phyloP scores from a whole-genome alignment of 2,329 filamentous ascomycete species.

The Ophioceras dolichostomum region DNA sequence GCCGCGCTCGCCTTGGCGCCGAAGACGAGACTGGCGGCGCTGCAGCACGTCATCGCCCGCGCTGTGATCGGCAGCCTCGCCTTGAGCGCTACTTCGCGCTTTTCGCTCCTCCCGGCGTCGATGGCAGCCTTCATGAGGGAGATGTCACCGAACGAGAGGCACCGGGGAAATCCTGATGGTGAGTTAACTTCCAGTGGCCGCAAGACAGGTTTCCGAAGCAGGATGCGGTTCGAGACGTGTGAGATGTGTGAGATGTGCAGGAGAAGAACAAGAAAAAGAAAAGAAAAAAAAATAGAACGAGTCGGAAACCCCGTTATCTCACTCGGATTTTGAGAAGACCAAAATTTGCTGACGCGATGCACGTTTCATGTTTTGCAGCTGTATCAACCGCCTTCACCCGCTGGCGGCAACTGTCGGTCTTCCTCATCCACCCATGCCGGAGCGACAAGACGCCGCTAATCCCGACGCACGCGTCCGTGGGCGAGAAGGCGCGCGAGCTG shows the following conservation, averaged over 20 bases:
- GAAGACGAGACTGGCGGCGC: slow-evolving; percentile 16
- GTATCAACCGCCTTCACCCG: slow-evolving; percentile 20
- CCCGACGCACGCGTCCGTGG: slow-evolving; percentile 14
- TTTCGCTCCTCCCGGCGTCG: slow-evolving; percentile 23
- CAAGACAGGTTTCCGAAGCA: too few species aligned
- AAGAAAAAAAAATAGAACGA: too few species aligned
- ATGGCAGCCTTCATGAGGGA: slow-evolving; percentile 17
- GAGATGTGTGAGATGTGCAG: too few species aligned
- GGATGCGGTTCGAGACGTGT: too few species aligned
- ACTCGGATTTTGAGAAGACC: too few species aligned
- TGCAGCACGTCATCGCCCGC: slow-evolving; percentile 25
- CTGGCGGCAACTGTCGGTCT: slow-evolving; percentile 29
- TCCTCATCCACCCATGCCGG: slow-evolving; percentile 25
- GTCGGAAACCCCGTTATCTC: too few species aligned
- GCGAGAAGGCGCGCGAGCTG: slow-evolving; percentile 18
- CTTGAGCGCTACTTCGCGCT: slow-evolving; percentile 11
- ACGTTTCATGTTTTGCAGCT: too few species aligned
- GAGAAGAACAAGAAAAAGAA: neutral
- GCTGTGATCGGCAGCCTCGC: slow-evolving; percentile 22
- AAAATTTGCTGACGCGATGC: too few species aligned
- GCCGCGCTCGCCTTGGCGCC: slow-evolving; percentile 18
- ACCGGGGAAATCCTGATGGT: slow-evolving; percentile 16
- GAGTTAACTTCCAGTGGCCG: too few species aligned
- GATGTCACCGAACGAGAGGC: slow-evolving; percentile 14
- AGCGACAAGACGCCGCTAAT: slow-evolving; percentile 21